Evolutionary conservation across 139 green algal genomes (phyloP).

Genomic region (Chlamydomonas sp.): DNA sequence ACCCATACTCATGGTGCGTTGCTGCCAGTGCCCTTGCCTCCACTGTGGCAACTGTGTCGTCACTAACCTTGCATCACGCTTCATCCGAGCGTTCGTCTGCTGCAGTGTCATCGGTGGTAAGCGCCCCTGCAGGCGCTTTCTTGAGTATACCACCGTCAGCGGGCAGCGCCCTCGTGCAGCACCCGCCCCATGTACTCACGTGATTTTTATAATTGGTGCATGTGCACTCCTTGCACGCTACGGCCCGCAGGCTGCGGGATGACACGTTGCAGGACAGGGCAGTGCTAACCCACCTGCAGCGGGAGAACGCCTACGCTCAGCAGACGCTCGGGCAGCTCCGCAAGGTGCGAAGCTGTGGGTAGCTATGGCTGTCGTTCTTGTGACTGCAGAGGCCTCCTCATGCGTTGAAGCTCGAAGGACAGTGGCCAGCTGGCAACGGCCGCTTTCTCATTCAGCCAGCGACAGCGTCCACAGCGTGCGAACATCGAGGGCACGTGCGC

Average conservation of each 20-base stretch:
- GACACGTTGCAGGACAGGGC: background rate
- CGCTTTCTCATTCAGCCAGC: no score
- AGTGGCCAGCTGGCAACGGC: no score
- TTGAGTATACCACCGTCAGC: no score
- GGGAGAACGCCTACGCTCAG: constrained; percentile 5
- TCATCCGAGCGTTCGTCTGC: no score
- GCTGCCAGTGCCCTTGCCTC: background rate
- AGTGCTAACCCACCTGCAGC: background rate
- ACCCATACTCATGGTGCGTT: constrained; percentile 25
- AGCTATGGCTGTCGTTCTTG: background rate
- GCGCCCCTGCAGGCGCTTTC: no score
- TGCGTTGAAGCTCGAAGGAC: no score
- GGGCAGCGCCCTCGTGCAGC: background rate
- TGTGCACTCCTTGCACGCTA: background rate
- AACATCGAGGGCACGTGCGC: no score
- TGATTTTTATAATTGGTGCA: background rate
- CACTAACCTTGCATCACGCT: no score
- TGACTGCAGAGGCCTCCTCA: background rate
- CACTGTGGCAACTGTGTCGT: no score
- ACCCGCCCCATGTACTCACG: background rate
- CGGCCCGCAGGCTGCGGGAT: constrained; percentile 23
- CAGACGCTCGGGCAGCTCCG: background rate
- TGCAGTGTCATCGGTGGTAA: no score
- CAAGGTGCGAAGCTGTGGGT: background rate
- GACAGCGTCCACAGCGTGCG: no score